Evolutionary conservation across 2,329 filamentous ascomycete genomes (phyloP).

Genomic region (Chaetothyriales sp.): DNA sequence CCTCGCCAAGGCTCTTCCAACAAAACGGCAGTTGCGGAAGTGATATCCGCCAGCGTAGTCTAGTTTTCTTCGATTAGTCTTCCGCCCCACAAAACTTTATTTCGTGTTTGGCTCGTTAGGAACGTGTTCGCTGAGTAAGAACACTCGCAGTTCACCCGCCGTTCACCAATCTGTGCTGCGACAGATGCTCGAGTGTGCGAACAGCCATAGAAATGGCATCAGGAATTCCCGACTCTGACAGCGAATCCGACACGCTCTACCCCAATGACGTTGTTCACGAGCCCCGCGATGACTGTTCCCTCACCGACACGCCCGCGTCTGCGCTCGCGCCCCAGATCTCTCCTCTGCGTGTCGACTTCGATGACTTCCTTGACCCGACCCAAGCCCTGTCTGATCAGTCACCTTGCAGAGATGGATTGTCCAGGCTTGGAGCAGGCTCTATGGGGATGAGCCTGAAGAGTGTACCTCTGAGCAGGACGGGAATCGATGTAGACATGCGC

Average conservation of each 20-base stretch:
- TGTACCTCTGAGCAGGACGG: not conserved
- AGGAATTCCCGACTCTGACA: slow-evolving; percentile 17
- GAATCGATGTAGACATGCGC: not conserved
- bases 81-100: not conserved
- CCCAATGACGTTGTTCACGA: not conserved
- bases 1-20: no score
- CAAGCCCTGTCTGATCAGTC: slow-evolving; percentile 10
- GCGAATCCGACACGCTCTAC: slow-evolving; percentile 12
- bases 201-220: slow-evolving; percentile 5
- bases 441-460: not conserved
- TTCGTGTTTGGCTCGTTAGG: not conserved
- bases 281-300: not conserved
- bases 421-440: not conserved
- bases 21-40: not conserved
- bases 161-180: not conserved
- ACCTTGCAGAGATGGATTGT: not conserved
- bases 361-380: slow-evolving; percentile 12
- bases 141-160: no score
- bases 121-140: not conserved
- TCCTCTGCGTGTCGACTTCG: slow-evolving; percentile 9
- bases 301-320: not conserved
- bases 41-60: not conserved
- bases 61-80: no score
- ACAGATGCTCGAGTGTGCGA: not conserved
- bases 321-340: slow-evolving; percentile 1